A percentile compares a stretch with the other conserved stretches of the same genome.
phyloP scores from a whole-genome alignment of 345 rosid genomes.

The Bretschneidera sinensis region DNA sequence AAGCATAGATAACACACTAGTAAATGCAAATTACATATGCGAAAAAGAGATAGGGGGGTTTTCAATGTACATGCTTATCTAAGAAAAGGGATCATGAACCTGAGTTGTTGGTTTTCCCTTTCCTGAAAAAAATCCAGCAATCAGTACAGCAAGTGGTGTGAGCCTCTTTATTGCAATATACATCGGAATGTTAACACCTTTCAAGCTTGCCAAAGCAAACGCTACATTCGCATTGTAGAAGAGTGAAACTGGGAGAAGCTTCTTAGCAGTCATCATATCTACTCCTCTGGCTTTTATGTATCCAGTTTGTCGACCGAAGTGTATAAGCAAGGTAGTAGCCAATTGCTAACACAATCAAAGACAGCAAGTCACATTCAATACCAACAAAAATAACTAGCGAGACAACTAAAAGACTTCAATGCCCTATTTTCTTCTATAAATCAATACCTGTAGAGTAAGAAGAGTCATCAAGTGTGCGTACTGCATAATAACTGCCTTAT shows the following conservation, averaged over 20 bases:
- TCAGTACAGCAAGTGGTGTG: slow-evolving; percentile 83
- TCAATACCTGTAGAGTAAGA: slow-evolving; percentile 74
- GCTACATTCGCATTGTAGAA: slow-evolving; percentile 98
- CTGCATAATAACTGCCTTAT: slow-evolving; percentile 88
- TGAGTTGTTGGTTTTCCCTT: slow-evolving; percentile 77
- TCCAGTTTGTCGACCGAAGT: slow-evolving; percentile 64
- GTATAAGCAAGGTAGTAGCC: slow-evolving; percentile 77
- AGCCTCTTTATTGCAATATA: slow-evolving; percentile 97
- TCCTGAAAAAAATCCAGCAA: slow-evolving; percentile 66
- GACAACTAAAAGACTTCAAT: background rate
- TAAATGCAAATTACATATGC: background rate
- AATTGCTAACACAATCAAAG: slow-evolving; percentile 66
- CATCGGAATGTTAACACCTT: slow-evolving; percentile 97
- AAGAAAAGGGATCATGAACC: slow-evolving; percentile 30
- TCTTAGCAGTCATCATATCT: slow-evolving; percentile 59
- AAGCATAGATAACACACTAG: background rate
- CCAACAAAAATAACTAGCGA: background rate
- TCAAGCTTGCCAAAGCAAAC: slow-evolving; percentile 95
- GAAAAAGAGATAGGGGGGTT: background rate
- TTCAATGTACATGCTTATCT: no score
- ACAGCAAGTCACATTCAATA: slow-evolving; percentile 4
- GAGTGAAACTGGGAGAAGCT: slow-evolving; percentile 75
- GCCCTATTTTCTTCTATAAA: background rate
- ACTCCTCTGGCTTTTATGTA: slow-evolving; percentile 56
- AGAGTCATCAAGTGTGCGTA: slow-evolving; percentile 81